Evolutionary conservation across 1,139 yeast species (phyloP).

Genomic region (Dujonia santamariae): DNA sequence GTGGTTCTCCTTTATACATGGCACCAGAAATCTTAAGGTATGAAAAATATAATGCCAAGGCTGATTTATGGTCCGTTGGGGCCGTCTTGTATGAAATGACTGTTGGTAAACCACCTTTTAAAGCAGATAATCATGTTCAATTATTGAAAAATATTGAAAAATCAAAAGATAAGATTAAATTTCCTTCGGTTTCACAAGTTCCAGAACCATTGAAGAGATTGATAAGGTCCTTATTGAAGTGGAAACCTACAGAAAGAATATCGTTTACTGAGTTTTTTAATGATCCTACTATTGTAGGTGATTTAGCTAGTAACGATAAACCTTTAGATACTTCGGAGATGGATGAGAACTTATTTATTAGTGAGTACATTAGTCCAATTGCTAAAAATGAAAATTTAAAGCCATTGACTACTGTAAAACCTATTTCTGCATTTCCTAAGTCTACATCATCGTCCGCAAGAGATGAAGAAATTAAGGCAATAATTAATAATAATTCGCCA

Average conservation of each 20-base stretch:
- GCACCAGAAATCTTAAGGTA: slow-evolving; percentile 95
- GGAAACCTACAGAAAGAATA: slow-evolving; percentile 84
- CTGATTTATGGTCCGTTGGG: slow-evolving; percentile 97
- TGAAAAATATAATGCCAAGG: slow-evolving; percentile 95
- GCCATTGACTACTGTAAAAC: background rate
- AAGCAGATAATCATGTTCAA: slow-evolving; percentile 90
- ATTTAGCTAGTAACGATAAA: slow-evolving; percentile 45
- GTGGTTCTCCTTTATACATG: slow-evolving; percentile 97
- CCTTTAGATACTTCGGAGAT: slow-evolving; percentile 68
- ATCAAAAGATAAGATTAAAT: slow-evolving; percentile 70
- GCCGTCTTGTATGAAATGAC: slow-evolving; percentile 94
- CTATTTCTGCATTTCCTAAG: slow-evolving; percentile 3
- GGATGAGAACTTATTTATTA: slow-evolving; percentile 76
- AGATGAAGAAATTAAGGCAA: slow-evolving; percentile 45
- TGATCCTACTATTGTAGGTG: slow-evolving; percentile 51
- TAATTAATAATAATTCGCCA: slow-evolving; percentile 44
- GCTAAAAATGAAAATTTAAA: slow-evolving; percentile 1
- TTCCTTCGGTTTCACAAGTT: slow-evolving; percentile 62
- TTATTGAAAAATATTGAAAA: slow-evolving; percentile 79
- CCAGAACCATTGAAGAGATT: slow-evolving; percentile 65
- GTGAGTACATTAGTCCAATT: slow-evolving; percentile 61
- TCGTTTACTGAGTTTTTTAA: slow-evolving; percentile 84
- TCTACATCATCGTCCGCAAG: slow-evolving; percentile 14
- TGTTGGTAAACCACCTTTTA: slow-evolving; percentile 92
- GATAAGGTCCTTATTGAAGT: slow-evolving; percentile 72